Conservation (phyloP, 2,329 filamentous ascomycete genomes). For the Aureobasidium vineae region DNA sequence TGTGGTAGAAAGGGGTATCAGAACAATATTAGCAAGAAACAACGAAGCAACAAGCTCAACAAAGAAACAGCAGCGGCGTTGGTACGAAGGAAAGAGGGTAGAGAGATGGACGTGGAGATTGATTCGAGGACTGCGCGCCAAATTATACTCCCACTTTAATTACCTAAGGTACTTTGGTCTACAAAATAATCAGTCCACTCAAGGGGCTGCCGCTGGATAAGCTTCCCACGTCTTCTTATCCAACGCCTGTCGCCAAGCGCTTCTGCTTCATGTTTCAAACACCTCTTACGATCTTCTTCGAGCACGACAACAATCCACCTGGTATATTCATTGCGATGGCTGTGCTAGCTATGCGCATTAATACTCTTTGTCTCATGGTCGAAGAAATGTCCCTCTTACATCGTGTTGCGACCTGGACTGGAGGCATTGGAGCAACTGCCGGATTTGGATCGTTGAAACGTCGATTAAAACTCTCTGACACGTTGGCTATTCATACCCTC, state of each 20-base stretch:
- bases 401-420: not conserved
- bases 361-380: too few species aligned
- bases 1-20: conserved; percentile 7
- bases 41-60: conserved; percentile 21
- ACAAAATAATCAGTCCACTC: conserved; percentile 20
- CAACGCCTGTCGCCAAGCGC: conserved; percentile 14
- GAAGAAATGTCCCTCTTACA: not conserved
- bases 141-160: conserved; percentile 21
- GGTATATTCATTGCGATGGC: too few species aligned
- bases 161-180: conserved; percentile 7
- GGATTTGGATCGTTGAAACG: conserved; percentile 7
- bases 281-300: conserved; percentile 5
- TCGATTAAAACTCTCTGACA: not conserved
- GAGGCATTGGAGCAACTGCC: not conserved
- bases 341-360: too few species aligned
- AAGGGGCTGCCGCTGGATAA: conserved; percentile 3
- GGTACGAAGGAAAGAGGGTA: not conserved
- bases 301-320: not conserved
- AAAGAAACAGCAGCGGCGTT: conserved; percentile 18
- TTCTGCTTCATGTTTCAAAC: conserved; percentile 13
- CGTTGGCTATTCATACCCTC: not conserved
- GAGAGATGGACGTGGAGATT: conserved; percentile 17
- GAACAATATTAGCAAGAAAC: conserved; percentile 23
- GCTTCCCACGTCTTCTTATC: conserved; percentile 13
- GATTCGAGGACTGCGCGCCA: conserved; percentile 17